Conservation (phyloP, 2,329 filamentous ascomycete genomes). For the Blumeria hordei region DNA sequence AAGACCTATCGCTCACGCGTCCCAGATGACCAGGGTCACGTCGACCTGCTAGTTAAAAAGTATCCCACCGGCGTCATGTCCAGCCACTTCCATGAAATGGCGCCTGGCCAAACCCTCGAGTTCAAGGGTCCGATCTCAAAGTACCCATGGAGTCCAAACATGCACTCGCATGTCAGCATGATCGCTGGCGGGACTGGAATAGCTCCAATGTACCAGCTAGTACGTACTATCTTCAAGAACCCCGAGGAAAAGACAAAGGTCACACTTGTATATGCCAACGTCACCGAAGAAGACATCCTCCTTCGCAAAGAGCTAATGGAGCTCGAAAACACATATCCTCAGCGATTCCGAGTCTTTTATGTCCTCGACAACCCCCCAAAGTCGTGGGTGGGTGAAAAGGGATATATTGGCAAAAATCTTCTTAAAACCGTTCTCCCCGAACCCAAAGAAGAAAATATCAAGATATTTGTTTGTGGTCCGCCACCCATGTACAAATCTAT, state of each 20-base stretch:
- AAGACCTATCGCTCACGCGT: slow-evolving; percentile 4
- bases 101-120: slow-evolving; percentile 57
- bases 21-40: slow-evolving; percentile 46
- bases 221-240: slow-evolving; percentile 83
- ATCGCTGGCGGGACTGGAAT: slow-evolving; percentile 94
- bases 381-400: slow-evolving; percentile 53
- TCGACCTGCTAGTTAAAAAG: slow-evolving; percentile 79
- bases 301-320: slow-evolving; percentile 64
- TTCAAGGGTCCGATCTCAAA: slow-evolving; percentile 94
- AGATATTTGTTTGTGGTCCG: slow-evolving; percentile 89
- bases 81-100: slow-evolving; percentile 62
- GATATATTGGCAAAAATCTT: slow-evolving; percentile 71
- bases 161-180: slow-evolving; percentile 70
- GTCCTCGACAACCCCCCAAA: slow-evolving; percentile 65
- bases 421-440: slow-evolving; percentile 88
- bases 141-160: slow-evolving; percentile 74
- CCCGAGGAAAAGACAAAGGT: slow-evolving; percentile 94
- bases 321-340: slow-evolving; percentile 85
- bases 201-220: slow-evolving; percentile 92
- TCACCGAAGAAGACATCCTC: slow-evolving; percentile 74
- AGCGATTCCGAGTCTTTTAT: slow-evolving; percentile 90
- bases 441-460: slow-evolving; percentile 77
- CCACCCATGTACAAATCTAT: slow-evolving; percentile 85
- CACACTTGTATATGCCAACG: slow-evolving; percentile 80
- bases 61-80: slow-evolving; percentile 88